A percentile compares a stretch with the other conserved stretches of the same genome.
These are phyloP conservation scores for Chrysochromulina parva DNA, from an alignment of 78 protist genomes.

Conservation along the genomic window DNA sequence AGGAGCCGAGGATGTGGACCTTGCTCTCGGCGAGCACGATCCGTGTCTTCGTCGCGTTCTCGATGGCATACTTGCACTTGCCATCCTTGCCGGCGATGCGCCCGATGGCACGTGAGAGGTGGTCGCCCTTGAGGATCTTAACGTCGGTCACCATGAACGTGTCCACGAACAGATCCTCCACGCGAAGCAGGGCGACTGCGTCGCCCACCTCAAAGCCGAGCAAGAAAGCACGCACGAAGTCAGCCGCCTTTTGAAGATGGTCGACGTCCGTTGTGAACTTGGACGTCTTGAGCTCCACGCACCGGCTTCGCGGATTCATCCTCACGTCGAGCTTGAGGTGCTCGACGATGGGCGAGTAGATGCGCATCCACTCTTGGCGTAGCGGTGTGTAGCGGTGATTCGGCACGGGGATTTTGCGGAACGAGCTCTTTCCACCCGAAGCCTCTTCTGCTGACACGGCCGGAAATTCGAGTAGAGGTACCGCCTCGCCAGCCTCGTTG, in stretches of 20 bases:
- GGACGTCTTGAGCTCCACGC: constrained; percentile 59
- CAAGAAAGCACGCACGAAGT: constrained; percentile 91
- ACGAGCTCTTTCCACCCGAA: neutral
- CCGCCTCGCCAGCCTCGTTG: neutral
- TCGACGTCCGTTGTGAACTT: constrained; percentile 66
- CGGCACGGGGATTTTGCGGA: constrained; percentile 77
- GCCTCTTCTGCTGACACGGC: neutral
- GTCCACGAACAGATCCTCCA: constrained; percentile 97
- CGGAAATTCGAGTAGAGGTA: neutral
- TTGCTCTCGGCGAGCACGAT: constrained; percentile 96
- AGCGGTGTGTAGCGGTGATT: constrained; percentile 88
- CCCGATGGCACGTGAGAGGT: constrained; percentile 96
- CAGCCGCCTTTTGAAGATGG: constrained; percentile 90
- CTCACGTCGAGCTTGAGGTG: constrained; percentile 69
- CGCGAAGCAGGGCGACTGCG: constrained; percentile 94
- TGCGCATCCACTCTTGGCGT: constrained; percentile 81
- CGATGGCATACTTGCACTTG: constrained; percentile 92
- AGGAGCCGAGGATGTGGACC: constrained; percentile 95
- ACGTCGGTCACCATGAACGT: constrained; percentile 75
- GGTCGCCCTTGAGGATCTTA: constrained; percentile 92
- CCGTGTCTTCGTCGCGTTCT: constrained; percentile 94
- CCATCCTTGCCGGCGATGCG: constrained; percentile 98
- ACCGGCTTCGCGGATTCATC: constrained; percentile 12
- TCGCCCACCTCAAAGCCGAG: constrained; percentile 94
- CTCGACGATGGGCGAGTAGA: constrained; percentile 94